These are phyloP conservation scores for Aquanectria penicillioides DNA, from an alignment of 2,329 filamentous ascomycete genomes.

Conservation along the genomic window DNA sequence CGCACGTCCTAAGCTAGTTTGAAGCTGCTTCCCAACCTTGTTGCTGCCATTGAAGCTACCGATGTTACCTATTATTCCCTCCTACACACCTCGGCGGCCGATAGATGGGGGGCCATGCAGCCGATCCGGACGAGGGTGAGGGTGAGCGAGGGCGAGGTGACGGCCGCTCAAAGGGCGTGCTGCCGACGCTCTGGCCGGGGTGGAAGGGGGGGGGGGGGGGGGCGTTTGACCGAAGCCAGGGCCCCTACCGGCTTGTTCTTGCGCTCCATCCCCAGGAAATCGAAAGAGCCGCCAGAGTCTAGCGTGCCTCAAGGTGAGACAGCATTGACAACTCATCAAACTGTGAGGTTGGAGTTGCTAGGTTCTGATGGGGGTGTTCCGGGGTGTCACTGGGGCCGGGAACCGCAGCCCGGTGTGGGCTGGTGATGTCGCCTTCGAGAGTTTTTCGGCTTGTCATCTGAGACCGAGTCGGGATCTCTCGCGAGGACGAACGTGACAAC, in stretches of 20 bases:
- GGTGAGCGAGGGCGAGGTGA: no score
- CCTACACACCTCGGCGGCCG: no score
- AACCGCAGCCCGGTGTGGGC: constrained; percentile 18
- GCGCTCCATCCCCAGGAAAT: constrained; percentile 23
- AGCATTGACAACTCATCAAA: constrained; percentile 38
- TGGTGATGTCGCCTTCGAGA: constrained; percentile 15
- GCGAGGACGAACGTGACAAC: constrained; percentile 17
- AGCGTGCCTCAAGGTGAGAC: constrained; percentile 38
- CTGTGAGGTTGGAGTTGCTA: constrained; percentile 24
- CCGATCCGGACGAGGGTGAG: no score
- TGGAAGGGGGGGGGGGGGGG: no score
- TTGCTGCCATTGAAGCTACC: no score
- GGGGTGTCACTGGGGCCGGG: constrained; percentile 4
- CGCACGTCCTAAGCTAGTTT: no score
- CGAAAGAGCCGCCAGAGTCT: constrained; percentile 25
- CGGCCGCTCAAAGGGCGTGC: no score
- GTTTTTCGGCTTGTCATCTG: constrained; percentile 12
- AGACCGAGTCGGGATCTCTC: constrained; percentile 12
- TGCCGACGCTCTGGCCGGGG: no score
- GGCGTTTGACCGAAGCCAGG: neutral
- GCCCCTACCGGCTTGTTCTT: neutral
- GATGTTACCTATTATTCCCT: no score
- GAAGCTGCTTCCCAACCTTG: no score
- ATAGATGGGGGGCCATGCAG: no score
- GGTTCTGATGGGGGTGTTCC: constrained; percentile 22